Conservation (phyloP, 768 basidiomycete genomes). For the Suillus placidus region DNA sequence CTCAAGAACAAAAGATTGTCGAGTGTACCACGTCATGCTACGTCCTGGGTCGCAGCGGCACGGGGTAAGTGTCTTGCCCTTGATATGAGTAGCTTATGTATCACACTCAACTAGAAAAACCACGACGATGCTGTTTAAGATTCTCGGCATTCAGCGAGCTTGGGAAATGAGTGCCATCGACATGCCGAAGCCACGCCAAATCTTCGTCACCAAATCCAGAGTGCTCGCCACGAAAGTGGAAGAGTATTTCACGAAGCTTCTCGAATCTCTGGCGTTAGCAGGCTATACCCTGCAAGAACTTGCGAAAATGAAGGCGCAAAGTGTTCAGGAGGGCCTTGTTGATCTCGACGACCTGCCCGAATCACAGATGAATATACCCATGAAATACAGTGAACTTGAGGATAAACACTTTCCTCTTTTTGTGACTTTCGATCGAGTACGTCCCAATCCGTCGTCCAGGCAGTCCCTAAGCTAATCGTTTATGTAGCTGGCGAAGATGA, state of each 20-base stretch:
- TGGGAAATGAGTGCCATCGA: slow-evolving; percentile 41
- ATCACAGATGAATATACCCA: slow-evolving; percentile 38
- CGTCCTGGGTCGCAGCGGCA: slow-evolving; percentile 72
- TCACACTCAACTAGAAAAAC: slow-evolving; percentile 54
- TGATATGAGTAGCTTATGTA: background rate
- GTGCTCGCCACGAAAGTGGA: slow-evolving; percentile 71
- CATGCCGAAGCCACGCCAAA: slow-evolving; percentile 56
- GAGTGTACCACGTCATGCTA: slow-evolving; percentile 63
- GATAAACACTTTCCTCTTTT: slow-evolving; percentile 73
- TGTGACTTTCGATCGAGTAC: slow-evolving; percentile 63
- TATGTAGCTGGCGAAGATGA: slow-evolving; percentile 27
- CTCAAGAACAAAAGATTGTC: slow-evolving; percentile 58
- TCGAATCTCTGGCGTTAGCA: slow-evolving; percentile 44
- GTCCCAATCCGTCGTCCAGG: slow-evolving; percentile 12
- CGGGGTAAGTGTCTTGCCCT: slow-evolving; percentile 49
- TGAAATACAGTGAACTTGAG: slow-evolving; percentile 53
- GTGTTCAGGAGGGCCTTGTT: slow-evolving; percentile 27
- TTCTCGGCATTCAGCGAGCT: slow-evolving; percentile 66
- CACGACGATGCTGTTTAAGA: slow-evolving; percentile 77
- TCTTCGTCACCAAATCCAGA: slow-evolving; percentile 74
- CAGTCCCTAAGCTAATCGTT: background rate
- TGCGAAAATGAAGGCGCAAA: slow-evolving; percentile 24
- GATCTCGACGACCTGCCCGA: slow-evolving; percentile 43
- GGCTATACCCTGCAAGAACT: slow-evolving; percentile 44
- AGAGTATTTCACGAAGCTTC: slow-evolving; percentile 59